Conservation (phyloP, 2,329 filamentous ascomycete genomes). For the Alternaria arborescens region DNA sequence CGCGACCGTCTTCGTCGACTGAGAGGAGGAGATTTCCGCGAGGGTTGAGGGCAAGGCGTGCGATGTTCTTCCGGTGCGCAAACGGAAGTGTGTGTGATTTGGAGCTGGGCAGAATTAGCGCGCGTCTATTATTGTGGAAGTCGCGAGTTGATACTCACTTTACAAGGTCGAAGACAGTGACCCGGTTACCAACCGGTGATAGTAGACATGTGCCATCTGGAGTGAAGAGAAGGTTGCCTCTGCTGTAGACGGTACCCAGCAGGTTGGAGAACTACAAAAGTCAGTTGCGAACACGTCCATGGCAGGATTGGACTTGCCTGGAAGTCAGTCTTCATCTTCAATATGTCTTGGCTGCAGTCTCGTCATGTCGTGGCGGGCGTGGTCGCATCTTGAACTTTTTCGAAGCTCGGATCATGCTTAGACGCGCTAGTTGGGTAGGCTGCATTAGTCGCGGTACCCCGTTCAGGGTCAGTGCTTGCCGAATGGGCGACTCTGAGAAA, state of each 20-base stretch:
- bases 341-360: constrained; percentile 9
- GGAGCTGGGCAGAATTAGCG: constrained; percentile 64
- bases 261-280: constrained; percentile 92
- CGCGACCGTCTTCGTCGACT: constrained; percentile 91
- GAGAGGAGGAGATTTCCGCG: constrained; percentile 91
- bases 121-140: neutral
- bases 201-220: constrained; percentile 95
- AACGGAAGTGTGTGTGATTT: constrained; percentile 89
- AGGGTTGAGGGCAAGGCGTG: constrained; percentile 85
- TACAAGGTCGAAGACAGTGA: constrained; percentile 94
- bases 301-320: constrained; percentile 68
- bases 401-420: constrained; percentile 23
- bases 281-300: constrained; percentile 34
- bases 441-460: constrained; percentile 45
- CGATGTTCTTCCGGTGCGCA: constrained; percentile 92
- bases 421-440: constrained; percentile 24
- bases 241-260: constrained; percentile 96
- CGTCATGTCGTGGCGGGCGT: constrained; percentile 33
- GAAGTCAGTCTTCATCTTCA: constrained; percentile 96
- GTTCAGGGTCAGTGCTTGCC: constrained; percentile 50
- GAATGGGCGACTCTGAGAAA: constrained; percentile 51
- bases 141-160: constrained; percentile 68
- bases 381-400: constrained; percentile 47
- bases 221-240: constrained; percentile 96
- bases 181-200: constrained; percentile 94